A percentile compares a stretch with the other conserved stretches of the same genome.
Evolutionary conservation across 495 filamentous ascomycete genomes (phyloP).

Genomic region (Aspergillus homomorphus): DNA sequence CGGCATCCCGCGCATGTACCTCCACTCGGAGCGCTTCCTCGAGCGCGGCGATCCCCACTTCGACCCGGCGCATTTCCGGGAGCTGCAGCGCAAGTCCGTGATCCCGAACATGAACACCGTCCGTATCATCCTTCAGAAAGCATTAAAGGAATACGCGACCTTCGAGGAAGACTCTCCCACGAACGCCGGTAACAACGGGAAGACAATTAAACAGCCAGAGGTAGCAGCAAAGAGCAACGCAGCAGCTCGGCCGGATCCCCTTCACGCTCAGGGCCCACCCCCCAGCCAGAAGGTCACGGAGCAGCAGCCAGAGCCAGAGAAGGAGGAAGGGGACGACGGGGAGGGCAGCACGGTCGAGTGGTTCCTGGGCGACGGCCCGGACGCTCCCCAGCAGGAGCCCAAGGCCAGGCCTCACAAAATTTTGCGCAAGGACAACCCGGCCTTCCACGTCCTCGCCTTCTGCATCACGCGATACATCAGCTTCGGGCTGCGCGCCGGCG

Average conservation of each 20-base stretch:
- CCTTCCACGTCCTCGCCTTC: slow-evolving; percentile 32
- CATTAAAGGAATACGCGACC: slow-evolving; percentile 31
- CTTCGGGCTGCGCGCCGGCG: slow-evolving; percentile 26
- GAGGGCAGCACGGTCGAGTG: too few relatives aligned
- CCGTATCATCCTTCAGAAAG: slow-evolving; percentile 40
- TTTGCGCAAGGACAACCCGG: slow-evolving; percentile 2
- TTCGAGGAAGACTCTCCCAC: background rate
- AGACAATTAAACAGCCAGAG: too few relatives aligned
- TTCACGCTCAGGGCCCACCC: too few relatives aligned
- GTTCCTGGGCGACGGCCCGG: too few relatives aligned
- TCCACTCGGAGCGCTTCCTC: slow-evolving; percentile 21
- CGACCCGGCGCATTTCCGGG: slow-evolving; percentile 26
- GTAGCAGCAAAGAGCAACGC: too few relatives aligned
- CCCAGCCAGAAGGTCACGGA: too few relatives aligned
- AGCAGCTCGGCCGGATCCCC: too few relatives aligned
- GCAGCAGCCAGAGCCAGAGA: too few relatives aligned
- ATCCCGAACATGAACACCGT: slow-evolving; percentile 41
- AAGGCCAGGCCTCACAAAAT: too few relatives aligned
- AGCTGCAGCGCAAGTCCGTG: slow-evolving; percentile 26
- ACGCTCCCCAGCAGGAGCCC: background rate
- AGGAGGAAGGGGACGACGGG: too few relatives aligned
- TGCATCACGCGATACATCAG: slow-evolving; percentile 35
- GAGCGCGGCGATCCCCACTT: slow-evolving; percentile 29
- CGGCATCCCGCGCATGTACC: slow-evolving; percentile 29
- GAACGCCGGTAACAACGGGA: background rate